These are phyloP conservation scores for Irineochytrium annulatum DNA, from an alignment of 192 early-diverging fungal genomes.

Conservation along the genomic window DNA sequence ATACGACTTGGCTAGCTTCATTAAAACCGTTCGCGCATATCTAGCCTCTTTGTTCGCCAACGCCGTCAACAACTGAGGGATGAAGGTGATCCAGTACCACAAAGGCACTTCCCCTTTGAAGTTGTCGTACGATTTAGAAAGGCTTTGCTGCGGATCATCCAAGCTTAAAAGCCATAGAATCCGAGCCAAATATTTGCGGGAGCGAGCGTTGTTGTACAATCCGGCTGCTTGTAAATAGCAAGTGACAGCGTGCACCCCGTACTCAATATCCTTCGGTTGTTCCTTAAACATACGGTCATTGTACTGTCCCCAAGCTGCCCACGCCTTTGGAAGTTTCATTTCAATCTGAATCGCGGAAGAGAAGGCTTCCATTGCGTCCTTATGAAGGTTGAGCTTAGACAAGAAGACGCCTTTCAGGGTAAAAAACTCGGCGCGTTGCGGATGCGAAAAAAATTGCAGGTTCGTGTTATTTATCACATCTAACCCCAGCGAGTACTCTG, in stretches of 20 bases:
- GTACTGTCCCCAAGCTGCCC: slow-evolving; percentile 96
- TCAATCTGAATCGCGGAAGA: slow-evolving; percentile 89
- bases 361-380: slow-evolving; percentile 87
- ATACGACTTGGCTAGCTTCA: slow-evolving; percentile 90
- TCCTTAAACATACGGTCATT: slow-evolving; percentile 88
- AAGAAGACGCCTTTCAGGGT: slow-evolving; percentile 94
- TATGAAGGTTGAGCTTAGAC: slow-evolving; percentile 75
- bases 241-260: slow-evolving; percentile 85
- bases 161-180: slow-evolving; percentile 88
- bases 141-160: slow-evolving; percentile 69
- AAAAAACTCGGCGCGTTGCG: slow-evolving; percentile 97
- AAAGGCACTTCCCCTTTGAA: slow-evolving; percentile 88
- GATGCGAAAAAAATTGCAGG: slow-evolving; percentile 84
- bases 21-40: slow-evolving; percentile 73
- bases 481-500: slow-evolving; percentile 84
- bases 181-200: slow-evolving; percentile 86
- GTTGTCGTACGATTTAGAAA: slow-evolving; percentile 77
- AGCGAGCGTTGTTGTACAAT: slow-evolving; percentile 77
- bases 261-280: slow-evolving; percentile 73
- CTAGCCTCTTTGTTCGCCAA: slow-evolving; percentile 75
- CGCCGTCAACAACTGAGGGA: slow-evolving; percentile 86
- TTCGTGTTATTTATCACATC: slow-evolving; percentile 99
- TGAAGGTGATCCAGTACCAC: slow-evolving; percentile 99
- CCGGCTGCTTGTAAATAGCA: slow-evolving; percentile 94
- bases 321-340: slow-evolving; percentile 81